Base-by-base conservation (phyloP, 2,329 filamentous ascomycete genomes). In the Penicillium palitans region DNA sequence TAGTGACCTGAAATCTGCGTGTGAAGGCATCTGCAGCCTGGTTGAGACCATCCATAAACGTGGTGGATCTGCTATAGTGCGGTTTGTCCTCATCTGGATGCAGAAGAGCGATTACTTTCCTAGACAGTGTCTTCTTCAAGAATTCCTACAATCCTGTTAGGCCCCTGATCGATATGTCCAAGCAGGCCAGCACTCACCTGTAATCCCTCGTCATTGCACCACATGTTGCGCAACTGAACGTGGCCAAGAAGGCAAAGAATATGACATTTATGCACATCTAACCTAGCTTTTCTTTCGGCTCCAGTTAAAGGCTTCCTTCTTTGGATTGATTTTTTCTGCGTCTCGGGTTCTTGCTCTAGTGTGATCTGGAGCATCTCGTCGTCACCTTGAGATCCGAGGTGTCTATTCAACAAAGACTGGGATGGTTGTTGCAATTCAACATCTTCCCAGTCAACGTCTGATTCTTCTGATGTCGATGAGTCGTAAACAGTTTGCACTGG, bases 261-360 rank as follows among this genome's bases (percentile, higher is more conserved):
- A 75, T 99, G 93, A 61, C 87, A 80, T 74, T 93, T 96, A 74
- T 99, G 95, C n/a, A 92, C 81, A 52, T 91, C 84, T 31, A 95
- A 72, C 21, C 93, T 85, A 31, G 81, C 70, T 47, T 80, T 82
- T 61, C 82, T 86, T 61, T 89, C 87, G 1, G 80, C 78, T 7
- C 79, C 78, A 1, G 83, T 83, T 17, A 83, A 76, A 21, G 83
- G 80, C 60, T 82, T 84, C 52, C 83, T 78, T 62, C 79, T 77
- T 29, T 70, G 60, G 12, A 63, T 24, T 49, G 60, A 47, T 42
- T 64, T 68, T 49, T 68, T 72, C 37, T 57, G 63, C 35, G 63
- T 62, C 19, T 67, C 64, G 15, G 64, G 57, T 35, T 68, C 67
- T 45, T 67, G 71, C 24, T 75, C 78, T 17, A 77, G 65, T 5